Conservation (phyloP, 495 filamentous ascomycete genomes). For the Annulohypoxylon stygium region DNA sequence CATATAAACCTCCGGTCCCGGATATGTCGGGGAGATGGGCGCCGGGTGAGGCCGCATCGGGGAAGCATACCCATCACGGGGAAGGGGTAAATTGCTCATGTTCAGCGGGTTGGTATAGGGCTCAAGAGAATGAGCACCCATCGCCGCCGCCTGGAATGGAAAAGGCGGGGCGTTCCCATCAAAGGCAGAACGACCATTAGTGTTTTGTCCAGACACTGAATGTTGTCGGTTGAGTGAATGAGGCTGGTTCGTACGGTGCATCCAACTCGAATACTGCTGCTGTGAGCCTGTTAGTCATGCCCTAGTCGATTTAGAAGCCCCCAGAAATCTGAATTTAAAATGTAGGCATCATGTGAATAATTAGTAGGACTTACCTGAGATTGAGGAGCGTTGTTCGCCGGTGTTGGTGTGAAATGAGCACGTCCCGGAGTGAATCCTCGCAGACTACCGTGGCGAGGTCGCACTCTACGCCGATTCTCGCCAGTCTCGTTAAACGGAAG, state of each 20-base stretch:
- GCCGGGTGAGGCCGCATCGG: conserved; percentile 30
- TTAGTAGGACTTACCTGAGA: conserved; percentile 30
- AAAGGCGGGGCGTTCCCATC: conserved; percentile 3
- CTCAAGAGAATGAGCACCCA: conserved; percentile 26
- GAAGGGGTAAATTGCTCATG: background rate
- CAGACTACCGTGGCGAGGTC: conserved; percentile 53
- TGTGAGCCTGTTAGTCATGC: conserved; percentile 35
- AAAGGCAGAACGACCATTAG: conserved; percentile 15
- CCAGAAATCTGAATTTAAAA: background rate
- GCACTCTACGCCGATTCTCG: conserved; percentile 56
- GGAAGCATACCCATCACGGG: conserved; percentile 14
- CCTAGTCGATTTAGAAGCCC: background rate
- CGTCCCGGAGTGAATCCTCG: conserved; percentile 35
- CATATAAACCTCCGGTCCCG: conserved; percentile 41
- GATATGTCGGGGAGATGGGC: conserved; percentile 38
- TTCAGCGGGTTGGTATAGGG: conserved; percentile 42
- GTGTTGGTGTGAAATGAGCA: conserved; percentile 18
- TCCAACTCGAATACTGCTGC: conserved; percentile 42
- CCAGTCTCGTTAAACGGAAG: conserved; percentile 50
- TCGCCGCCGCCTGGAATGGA: conserved; percentile 26
- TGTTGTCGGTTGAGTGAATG: conserved; percentile 36
- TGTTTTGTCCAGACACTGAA: conserved; percentile 25
- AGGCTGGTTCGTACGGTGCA: conserved; percentile 18
- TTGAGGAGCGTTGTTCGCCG: conserved; percentile 20
- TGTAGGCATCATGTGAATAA: background rate